These are phyloP conservation scores for Debaryomyces subglobosus DNA, from an alignment of 1,139 yeast species.

Conservation along the genomic window DNA sequence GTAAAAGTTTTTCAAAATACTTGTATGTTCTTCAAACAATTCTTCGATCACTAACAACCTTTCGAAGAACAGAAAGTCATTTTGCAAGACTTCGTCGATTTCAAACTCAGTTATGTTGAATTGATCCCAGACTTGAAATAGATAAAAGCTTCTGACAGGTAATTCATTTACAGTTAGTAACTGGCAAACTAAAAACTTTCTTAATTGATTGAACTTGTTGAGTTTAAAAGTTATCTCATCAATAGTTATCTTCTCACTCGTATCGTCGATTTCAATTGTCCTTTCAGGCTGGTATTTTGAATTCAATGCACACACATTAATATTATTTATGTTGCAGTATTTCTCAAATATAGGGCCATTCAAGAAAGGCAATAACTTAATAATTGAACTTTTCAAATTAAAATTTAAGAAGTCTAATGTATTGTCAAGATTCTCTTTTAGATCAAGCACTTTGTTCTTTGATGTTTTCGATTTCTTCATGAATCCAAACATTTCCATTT, in stretches of 20 bases:
- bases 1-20: conserved; percentile 23
- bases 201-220: conserved; percentile 37
- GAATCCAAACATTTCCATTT: conserved; percentile 29
- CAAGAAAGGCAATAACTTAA: conserved; percentile 34
- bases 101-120: conserved; percentile 21
- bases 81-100: conserved; percentile 9
- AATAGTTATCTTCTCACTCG: neutral
- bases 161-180: conserved; percentile 40
- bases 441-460: conserved; percentile 1
- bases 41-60: conserved; percentile 27
- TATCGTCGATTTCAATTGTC: conserved; percentile 9
- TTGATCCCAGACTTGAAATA: conserved; percentile 35
- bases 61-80: conserved; percentile 12
- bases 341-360: conserved; percentile 47
- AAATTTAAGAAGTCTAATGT: conserved; percentile 32
- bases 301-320: conserved; percentile 23
- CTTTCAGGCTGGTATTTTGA: conserved; percentile 18
- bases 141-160: conserved; percentile 34
- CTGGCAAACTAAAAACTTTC: conserved; percentile 45
- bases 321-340: conserved; percentile 42
- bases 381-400: conserved; percentile 33
- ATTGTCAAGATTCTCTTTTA: conserved; percentile 16
- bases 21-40: conserved; percentile 30
- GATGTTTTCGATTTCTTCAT: conserved; percentile 15
- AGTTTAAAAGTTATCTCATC: conserved; percentile 19